phyloP scores from a whole-genome alignment of 257 asterid species.

The Cruciata laevipes region DNA sequence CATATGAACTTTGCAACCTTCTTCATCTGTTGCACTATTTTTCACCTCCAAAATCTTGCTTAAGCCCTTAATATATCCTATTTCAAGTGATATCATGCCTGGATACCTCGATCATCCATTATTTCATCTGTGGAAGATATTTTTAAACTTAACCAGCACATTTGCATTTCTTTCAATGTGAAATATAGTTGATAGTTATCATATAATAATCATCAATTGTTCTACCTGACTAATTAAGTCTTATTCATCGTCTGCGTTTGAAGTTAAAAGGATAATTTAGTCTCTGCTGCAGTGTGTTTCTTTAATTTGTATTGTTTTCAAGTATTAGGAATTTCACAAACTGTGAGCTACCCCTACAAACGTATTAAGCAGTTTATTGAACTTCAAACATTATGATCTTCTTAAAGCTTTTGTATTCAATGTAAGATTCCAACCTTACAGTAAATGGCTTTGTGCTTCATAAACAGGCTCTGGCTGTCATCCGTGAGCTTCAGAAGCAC shows the following conservation, averaged over 20 bases:
- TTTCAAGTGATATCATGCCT: not conserved
- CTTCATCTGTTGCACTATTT: not conserved
- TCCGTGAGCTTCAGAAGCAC: slow-evolving; percentile 86
- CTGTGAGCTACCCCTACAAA: not conserved
- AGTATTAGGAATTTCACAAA: not conserved
- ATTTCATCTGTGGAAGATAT: not conserved
- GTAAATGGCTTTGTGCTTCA: not conserved
- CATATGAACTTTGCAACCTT: not conserved
- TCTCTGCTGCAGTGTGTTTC: not conserved
- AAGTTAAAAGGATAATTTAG: not conserved
- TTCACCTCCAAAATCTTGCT: not conserved
- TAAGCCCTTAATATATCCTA: no score
- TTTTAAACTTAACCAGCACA: not conserved
- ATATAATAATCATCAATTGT: not conserved
- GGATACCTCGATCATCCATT: not conserved
- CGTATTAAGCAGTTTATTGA: not conserved
- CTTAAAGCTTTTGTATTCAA: not conserved
- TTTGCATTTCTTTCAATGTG: not conserved
- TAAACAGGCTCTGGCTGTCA: slow-evolving; percentile 82
- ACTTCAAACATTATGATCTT: not conserved
- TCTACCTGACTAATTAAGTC: not conserved
- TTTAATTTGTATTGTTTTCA: not conserved
- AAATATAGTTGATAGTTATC: no score
- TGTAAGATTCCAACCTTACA: not conserved
- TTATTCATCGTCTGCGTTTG: no score